Evolutionary conservation across 2,329 filamentous ascomycete genomes (phyloP).

Genomic region (Phaeosphaeriaceae sp.): DNA sequence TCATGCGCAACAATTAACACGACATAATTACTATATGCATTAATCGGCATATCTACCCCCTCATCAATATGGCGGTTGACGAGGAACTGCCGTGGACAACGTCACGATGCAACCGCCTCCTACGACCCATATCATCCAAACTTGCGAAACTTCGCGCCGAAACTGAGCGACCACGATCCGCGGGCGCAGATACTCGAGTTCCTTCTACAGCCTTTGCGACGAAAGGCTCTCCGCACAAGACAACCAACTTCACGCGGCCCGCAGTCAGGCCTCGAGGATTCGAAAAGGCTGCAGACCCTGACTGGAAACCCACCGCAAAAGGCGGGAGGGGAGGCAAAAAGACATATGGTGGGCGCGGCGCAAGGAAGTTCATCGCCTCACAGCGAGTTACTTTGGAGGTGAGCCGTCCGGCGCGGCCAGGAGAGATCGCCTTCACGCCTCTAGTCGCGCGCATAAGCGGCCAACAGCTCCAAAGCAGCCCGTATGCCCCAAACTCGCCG

Average conservation of each 20-base stretch:
- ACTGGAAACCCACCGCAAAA: constrained; percentile 43
- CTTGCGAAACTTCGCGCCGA: constrained; percentile 49
- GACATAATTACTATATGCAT: constrained; percentile 22
- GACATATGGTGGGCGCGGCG: constrained; percentile 41
- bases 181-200: constrained; percentile 27
- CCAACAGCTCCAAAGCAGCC: constrained; percentile 37
- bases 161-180: constrained; percentile 29
- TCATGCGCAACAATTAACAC: constrained; percentile 13
- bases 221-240: constrained; percentile 33
- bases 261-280: constrained; percentile 40
- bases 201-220: constrained; percentile 31
- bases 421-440: constrained; percentile 46
- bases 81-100: constrained; percentile 51
- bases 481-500: constrained; percentile 37
- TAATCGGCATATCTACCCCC: constrained; percentile 24
- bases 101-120: constrained; percentile 51
- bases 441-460: constrained; percentile 39
- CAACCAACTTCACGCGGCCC: constrained; percentile 33
- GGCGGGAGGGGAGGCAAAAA: constrained; percentile 30
- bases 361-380: constrained; percentile 18
- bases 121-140: constrained; percentile 51
- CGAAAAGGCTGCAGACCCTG: constrained; percentile 43
- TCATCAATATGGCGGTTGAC: constrained; percentile 33
- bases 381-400: constrained; percentile 7
- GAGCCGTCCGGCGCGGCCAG: constrained; percentile 27